These are phyloP conservation scores for Lipomyces yamadae DNA, from an alignment of 805 yeast genomes.

Conservation along the genomic window DNA sequence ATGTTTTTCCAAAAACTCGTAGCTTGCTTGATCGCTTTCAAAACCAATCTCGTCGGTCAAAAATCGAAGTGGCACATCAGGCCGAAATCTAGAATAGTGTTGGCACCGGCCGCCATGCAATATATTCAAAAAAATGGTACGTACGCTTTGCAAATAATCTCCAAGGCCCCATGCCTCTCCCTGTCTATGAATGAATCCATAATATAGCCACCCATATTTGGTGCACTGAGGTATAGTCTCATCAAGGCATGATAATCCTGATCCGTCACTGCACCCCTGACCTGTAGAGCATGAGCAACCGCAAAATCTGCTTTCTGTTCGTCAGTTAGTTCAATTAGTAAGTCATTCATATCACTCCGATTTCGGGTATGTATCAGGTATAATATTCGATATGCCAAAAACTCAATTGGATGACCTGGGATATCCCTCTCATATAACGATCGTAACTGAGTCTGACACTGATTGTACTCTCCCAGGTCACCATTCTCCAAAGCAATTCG, in stretches of 20 bases:
- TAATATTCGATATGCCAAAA: conserved; percentile 70
- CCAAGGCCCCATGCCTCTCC: conserved; percentile 62
- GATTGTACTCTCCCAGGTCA: conserved; percentile 94
- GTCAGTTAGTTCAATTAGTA: conserved; percentile 44
- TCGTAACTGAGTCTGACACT: conserved; percentile 83
- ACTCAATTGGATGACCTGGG: conserved; percentile 58
- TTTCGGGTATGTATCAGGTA: conserved; percentile 78
- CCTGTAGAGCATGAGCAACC: conserved; percentile 47
- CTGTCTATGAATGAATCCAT: conserved; percentile 60
- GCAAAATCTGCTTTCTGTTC: conserved; percentile 41
- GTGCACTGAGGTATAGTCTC: conserved; percentile 49
- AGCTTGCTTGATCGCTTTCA: conserved; percentile 45
- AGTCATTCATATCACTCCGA: conserved; percentile 57
- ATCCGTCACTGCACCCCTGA: conserved; percentile 46
- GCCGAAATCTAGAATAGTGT: conserved; percentile 42
- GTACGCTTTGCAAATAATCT: conserved; percentile 59
- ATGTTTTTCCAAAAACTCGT: conserved; percentile 24
- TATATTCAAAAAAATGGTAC: neutral
- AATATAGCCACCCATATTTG: conserved; percentile 53
- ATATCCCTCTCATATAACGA: conserved; percentile 58
- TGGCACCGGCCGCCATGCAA: neutral
- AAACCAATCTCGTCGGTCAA: conserved; percentile 46
- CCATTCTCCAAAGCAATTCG: conserved; percentile 79
- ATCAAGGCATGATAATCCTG: conserved; percentile 63
- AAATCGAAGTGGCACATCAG: conserved; percentile 40